Conservation (phyloP, 2,329 filamentous ascomycete genomes). For the Malbranchea cinnamomea region DNA sequence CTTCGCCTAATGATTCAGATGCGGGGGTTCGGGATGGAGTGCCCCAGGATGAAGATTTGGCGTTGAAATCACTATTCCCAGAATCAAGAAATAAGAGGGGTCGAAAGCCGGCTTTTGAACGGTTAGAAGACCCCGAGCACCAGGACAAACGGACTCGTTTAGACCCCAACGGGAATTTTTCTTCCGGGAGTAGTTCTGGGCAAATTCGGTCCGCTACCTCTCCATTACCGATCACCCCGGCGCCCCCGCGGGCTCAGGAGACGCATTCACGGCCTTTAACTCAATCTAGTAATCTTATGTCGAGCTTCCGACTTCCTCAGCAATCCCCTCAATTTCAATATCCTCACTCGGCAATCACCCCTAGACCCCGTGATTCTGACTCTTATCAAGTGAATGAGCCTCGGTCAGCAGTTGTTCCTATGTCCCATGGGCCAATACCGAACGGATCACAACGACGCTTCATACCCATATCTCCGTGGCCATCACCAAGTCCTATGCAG, state of each 20-base stretch:
- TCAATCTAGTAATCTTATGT: conserved; percentile 20
- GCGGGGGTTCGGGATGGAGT: conserved; percentile 64
- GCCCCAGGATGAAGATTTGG: conserved; percentile 73
- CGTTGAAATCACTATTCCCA: conserved; percentile 67
- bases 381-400: conserved; percentile 37
- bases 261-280: conserved; percentile 7
- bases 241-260: too few relatives aligned
- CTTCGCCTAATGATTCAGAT: conserved; percentile 46
- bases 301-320: conserved; percentile 37
- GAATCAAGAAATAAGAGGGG: conserved; percentile 51
- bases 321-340: conserved; percentile 54
- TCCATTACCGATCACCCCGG: not conserved
- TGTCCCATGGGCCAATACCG: too few relatives aligned
- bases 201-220: conserved; percentile 12
- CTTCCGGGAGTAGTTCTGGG: conserved; percentile 22
- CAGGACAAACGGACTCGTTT: conserved; percentile 48
- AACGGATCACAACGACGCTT: too few relatives aligned
- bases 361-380: conserved; percentile 26
- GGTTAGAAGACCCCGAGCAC: conserved; percentile 40
- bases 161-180: conserved; percentile 35
- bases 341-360: conserved; percentile 65
- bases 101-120: conserved; percentile 46
- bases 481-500: too few relatives aligned
- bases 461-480: too few relatives aligned
- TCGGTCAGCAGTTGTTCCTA: conserved; percentile 58